Base-by-base conservation (phyloP, 1,139 yeast genomes). In the Zygoascus meyerae region DNA sequence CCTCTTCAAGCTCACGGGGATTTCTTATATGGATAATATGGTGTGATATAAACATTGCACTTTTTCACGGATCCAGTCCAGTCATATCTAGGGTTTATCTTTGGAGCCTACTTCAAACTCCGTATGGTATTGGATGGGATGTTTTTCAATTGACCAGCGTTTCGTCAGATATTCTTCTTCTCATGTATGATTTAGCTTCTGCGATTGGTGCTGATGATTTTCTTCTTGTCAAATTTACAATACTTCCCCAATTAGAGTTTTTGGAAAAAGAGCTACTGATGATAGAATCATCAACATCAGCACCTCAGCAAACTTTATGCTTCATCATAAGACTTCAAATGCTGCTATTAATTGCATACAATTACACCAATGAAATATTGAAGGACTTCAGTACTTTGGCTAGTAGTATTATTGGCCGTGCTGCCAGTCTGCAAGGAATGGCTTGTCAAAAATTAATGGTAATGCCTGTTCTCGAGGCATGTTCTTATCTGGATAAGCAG, bases 141-240 rank as follows among this genome's bases (percentile, higher is more conserved):
- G n/a, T 35, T 10, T 35, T 35, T 7, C 39, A 35, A 29, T n/a
- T 35, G 39, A 35, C 39, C 3, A 35, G 39, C 29, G 11, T n/a
- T 2, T 18, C 30, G n/a, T 29, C 18, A 10, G 39, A 35, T n/a
- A 35, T 35, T 17, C 39, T 35, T 11, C 18, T 35, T 12, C 18
- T 11, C n/a, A 35, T 35, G 39, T 18, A 35, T 21, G 39, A 35
- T 11, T 11, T 35, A 5, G 39, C 39, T 5, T 9, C 5, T 11
- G 9, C 10, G 6, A 35, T 35, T 26, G n/a, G 29, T 4, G 39
- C 4, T 2, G 18, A 35, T 35, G 39, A 35, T 35, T 21, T 18
- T n/a, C 6, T 6, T 5, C n/a, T 26, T 29, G 15, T 35, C n/a
- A 6, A 29, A 21, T 29, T 11, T 15, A 29, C 10, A 9, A 7